Percentiles rank a stretch among this genome's conserved stretches.
Conservation (phyloP, 306 rosid genomes). For the Trifolium dubium region DNA sequence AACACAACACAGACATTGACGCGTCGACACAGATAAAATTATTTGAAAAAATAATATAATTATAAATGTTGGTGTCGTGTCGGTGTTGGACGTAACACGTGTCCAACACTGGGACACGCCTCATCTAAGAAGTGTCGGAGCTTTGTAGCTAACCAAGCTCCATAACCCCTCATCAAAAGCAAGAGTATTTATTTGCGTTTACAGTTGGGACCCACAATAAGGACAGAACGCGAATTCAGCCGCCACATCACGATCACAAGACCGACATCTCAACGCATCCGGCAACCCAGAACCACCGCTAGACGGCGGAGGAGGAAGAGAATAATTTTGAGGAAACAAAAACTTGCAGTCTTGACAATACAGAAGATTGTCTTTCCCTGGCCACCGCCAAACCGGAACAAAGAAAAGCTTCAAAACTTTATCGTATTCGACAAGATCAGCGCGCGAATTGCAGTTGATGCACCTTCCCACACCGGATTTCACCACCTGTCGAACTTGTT, state of each 20-base stretch:
- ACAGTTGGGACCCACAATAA: conserved; percentile 72
- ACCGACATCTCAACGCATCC: conserved; percentile 59
- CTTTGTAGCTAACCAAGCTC: no score
- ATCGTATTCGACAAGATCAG: conserved; percentile 78
- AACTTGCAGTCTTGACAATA: conserved; percentile 67
- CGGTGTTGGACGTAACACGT: no score
- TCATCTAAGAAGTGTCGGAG: no score
- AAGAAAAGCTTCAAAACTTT: conserved; percentile 84
- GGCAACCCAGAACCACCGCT: not conserved
- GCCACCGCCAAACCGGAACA: conserved; percentile 92
- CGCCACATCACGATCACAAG: conserved; percentile 62
- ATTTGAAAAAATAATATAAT: no score
- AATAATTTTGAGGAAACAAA: conserved; percentile 59
- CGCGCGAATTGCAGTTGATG: conserved; percentile 59
- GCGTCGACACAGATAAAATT: no score
- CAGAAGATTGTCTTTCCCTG: conserved; percentile 65
- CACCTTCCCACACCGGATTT: conserved; percentile 70
- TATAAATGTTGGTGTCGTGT: no score
- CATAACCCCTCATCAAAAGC: not conserved
- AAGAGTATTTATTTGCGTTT: not conserved
- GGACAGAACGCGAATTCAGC: conserved; percentile 79
- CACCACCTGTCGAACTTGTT: conserved; percentile 74
- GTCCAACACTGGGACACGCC: no score
- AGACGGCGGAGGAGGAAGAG: conserved; percentile 44
- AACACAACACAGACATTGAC: no score